phyloP scores from a whole-genome alignment of 805 yeast species.

The Yarrowia deformans region DNA sequence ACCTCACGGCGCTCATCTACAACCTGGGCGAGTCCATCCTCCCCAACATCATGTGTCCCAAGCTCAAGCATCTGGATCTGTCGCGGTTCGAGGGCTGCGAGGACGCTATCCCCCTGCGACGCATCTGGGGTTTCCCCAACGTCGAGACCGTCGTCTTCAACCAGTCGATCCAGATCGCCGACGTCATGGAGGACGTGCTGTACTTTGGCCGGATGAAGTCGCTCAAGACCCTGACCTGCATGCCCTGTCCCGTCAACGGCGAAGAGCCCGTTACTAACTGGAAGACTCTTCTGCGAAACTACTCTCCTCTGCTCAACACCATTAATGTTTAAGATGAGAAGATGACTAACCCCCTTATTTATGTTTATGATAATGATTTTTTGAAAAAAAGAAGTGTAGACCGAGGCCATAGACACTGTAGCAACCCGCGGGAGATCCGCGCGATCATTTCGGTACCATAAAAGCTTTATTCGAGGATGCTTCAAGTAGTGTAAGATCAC shows the following conservation, averaged over 20 bases:
- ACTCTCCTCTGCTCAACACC: constrained; percentile 19
- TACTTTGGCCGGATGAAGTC: constrained; percentile 36
- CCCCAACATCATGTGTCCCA: constrained; percentile 38
- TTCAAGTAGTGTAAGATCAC: no score
- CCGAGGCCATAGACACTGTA: background rate
- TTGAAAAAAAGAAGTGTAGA: background rate
- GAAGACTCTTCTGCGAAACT: constrained; percentile 17
- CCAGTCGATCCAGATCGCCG: constrained; percentile 26
- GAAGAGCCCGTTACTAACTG: constrained; percentile 12
- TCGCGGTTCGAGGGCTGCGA: constrained; percentile 36
- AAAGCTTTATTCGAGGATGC: no score
- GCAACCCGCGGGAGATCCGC: background rate
- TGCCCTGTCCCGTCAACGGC: constrained; percentile 34
- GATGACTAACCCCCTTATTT: constrained; percentile 5
- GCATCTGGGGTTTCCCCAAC: constrained; percentile 40
- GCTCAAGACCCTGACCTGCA: constrained; percentile 29
- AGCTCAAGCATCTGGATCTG: constrained; percentile 32
- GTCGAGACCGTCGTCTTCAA: constrained; percentile 36
- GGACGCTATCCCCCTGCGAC: constrained; percentile 30
- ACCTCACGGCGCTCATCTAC: constrained; percentile 28
- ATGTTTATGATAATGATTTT: constrained; percentile 14
- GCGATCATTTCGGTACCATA: no score
- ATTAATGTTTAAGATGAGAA: constrained; percentile 9
- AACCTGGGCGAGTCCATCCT: constrained; percentile 31
- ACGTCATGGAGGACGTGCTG: constrained; percentile 36